phyloP scores from a whole-genome alignment of 371 early-diverging fungal species.

The Smittium mucronatum region DNA sequence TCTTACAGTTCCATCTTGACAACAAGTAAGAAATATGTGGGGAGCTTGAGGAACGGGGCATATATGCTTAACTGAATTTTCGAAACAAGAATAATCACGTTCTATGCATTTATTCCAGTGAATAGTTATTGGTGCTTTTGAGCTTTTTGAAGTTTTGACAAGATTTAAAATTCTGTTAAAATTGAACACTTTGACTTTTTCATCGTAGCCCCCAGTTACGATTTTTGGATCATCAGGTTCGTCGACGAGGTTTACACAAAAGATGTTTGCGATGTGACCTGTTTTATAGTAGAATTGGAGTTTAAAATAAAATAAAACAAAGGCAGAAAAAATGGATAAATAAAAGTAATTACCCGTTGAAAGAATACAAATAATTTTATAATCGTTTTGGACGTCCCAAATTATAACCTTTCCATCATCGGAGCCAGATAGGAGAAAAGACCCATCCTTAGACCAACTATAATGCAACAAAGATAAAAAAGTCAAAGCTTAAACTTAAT shows the following conservation, averaged over 20 bases:
- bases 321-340: neutral
- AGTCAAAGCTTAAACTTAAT: neutral
- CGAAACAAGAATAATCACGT: slow-evolving; percentile 39
- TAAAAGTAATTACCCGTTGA: slow-evolving; percentile 17
- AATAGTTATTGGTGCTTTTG: neutral
- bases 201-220: slow-evolving; percentile 54
- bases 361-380: slow-evolving; percentile 22
- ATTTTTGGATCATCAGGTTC: slow-evolving; percentile 44
- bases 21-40: slow-evolving; percentile 43
- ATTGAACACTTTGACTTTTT: slow-evolving; percentile 51
- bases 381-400: slow-evolving; percentile 32
- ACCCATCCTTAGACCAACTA: slow-evolving; percentile 46
- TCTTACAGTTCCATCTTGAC: slow-evolving; percentile 53
- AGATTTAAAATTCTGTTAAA: slow-evolving; percentile 19
- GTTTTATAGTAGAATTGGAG: slow-evolving; percentile 13
- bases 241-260: slow-evolving; percentile 57
- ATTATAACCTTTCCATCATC: slow-evolving; percentile 48
- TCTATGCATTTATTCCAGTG: slow-evolving; percentile 10
- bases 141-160: neutral
- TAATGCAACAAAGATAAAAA: slow-evolving; percentile 2
- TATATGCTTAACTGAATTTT: slow-evolving; percentile 41
- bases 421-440: slow-evolving; percentile 46
- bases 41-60: slow-evolving; percentile 37
- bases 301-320: neutral
- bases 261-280: slow-evolving; percentile 62